Conservation (phyloP, 2,329 filamentous ascomycete genomes). For the Aschersonia sp. region DNA sequence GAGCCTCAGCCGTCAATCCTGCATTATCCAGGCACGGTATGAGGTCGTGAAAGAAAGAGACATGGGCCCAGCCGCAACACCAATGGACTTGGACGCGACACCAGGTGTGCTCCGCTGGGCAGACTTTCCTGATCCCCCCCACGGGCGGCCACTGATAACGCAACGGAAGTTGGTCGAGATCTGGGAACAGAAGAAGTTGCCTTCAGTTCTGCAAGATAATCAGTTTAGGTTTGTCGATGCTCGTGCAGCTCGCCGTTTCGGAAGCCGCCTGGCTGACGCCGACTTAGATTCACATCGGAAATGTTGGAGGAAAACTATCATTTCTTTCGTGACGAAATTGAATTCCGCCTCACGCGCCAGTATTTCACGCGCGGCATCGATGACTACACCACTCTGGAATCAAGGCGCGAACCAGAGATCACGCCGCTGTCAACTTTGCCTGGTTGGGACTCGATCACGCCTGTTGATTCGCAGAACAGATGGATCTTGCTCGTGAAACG, state of each 20-base stretch:
- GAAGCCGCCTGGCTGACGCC: constrained; percentile 1
- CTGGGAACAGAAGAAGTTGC: constrained; percentile 33
- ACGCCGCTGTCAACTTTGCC: constrained; percentile 21
- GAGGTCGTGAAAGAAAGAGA: constrained; percentile 33
- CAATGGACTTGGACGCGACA: constrained; percentile 24
- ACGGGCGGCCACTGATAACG: constrained; percentile 28
- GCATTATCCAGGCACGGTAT: constrained; percentile 39
- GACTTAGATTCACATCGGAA: constrained; percentile 35
- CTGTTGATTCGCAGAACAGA: constrained; percentile 30
- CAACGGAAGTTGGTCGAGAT: constrained; percentile 43
- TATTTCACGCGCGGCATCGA: constrained; percentile 23
- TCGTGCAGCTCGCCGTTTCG: not conserved
- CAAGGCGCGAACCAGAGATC: constrained; percentile 5
- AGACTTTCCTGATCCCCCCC: constrained; percentile 44
- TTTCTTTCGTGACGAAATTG: constrained; percentile 38
- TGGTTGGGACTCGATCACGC: constrained; percentile 29
- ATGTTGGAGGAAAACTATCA: constrained; percentile 36
- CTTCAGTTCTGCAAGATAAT: constrained; percentile 34
- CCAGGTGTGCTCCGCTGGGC: constrained; percentile 40
- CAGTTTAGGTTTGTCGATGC: constrained; percentile 28
- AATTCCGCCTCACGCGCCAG: constrained; percentile 36
- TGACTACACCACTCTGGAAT: constrained; percentile 18
- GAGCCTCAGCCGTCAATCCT: constrained; percentile 41
- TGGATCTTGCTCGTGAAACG: constrained; percentile 43
- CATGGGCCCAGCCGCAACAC: constrained; percentile 22